Conservation (phyloP, 176 grass and related monocot species). For the Ampelocalamus luodianensis region DNA sequence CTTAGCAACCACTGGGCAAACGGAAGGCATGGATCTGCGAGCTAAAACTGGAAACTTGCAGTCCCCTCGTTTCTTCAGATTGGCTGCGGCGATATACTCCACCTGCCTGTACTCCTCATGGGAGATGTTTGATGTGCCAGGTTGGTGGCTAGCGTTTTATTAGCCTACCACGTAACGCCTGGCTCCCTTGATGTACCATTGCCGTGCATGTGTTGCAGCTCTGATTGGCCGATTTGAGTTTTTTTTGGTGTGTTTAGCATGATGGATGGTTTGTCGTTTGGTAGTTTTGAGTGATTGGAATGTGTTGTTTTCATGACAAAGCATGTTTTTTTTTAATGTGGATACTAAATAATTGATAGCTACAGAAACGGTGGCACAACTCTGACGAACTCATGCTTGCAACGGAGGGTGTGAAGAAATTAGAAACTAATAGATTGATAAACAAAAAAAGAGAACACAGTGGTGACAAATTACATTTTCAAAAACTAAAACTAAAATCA, state of each 20-base stretch:
- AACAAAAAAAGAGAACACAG: background rate
- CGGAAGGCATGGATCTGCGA: constrained; percentile 50
- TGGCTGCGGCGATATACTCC: constrained; percentile 4
- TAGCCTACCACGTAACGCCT: constrained; percentile 33
- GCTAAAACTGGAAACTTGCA: constrained; percentile 49
- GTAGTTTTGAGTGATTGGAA: background rate
- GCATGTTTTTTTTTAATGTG: background rate
- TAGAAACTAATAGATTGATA: background rate
- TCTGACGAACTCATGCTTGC: background rate
- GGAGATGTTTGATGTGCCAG: constrained; percentile 43
- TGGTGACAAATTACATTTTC: background rate
- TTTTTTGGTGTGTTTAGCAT: background rate
- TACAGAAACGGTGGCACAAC: background rate
- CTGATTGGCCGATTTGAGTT: background rate
- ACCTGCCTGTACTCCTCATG: constrained; percentile 40
- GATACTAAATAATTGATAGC: background rate
- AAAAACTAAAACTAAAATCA: background rate
- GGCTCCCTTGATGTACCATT: constrained; percentile 20
- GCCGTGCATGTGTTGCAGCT: constrained; percentile 28
- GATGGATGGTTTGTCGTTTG: background rate
- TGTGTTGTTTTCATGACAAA: background rate
- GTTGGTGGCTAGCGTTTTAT: constrained; percentile 28
- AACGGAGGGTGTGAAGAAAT: background rate
- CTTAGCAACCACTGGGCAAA: constrained; percentile 45
- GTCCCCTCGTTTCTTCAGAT: constrained; percentile 34